Evolutionary conservation across 495 filamentous ascomycete species (phyloP), one percentile per base, ranked within the genome.

Genomic region (Penicillium paxilli): DNA sequence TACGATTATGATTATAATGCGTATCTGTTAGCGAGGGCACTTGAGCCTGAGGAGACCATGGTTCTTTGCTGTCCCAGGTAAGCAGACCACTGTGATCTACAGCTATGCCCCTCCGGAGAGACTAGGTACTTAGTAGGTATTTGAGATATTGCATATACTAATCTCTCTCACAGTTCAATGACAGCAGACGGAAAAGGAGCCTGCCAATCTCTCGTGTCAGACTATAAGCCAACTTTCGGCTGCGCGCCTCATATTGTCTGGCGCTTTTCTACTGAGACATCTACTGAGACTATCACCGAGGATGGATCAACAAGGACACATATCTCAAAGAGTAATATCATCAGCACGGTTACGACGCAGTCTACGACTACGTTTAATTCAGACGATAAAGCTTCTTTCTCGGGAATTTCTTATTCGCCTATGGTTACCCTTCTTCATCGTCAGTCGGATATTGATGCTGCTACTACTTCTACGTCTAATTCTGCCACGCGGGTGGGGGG

Each of bases 1-100:
- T 8, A 12, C 26, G 26, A 20, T 4, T 45, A 32, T 9, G 50
- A 44, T 17, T 26, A 52, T 10, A 14, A 20, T 2, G 16, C 38
- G 38, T 45, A 38, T 6, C 11, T 46, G 6, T 25, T 52, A 26
- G 50, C 50, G 17, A 45, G 19, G 8, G 5, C 33, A 11, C 24
- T 52, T 17, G 11, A 52, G 50, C 50, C 50, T 10, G 45, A 40
- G 22, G 10, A 52, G 19, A 52, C 50, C 2, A 6, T 52, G 17
- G 50, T 25, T 10, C 50, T 52, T 20, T 52, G 50, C 22, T 52
- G 50, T 45, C 50, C 50, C 2, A 52, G 50, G 50, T 52, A 52
- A 8, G 41, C 22, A 1, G n/a, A 16, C 41, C 12, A 2, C 26
- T 30, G 5, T 30, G 26, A 30, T 30, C 12, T 30, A 21, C 10